Percentiles rank a stretch among this genome's conserved stretches.
These are phyloP conservation scores for Forsythia viridissima DNA, from an alignment of 257 asterid species.

Conservation along the genomic window DNA sequence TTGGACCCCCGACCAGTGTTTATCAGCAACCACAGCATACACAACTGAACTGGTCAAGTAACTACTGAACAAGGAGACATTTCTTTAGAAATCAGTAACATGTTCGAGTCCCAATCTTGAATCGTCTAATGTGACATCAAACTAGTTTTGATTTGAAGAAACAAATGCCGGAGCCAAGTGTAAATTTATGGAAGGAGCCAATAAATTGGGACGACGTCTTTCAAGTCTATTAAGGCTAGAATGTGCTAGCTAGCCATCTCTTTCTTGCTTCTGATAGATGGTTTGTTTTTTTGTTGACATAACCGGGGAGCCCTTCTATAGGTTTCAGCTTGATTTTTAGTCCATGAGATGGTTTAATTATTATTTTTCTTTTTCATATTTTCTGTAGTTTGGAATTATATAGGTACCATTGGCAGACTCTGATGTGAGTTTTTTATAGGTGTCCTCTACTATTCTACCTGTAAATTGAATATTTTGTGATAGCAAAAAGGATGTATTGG, in stretches of 20 bases:
- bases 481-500: constrained; percentile 42
- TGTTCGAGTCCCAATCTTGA: constrained; percentile 26
- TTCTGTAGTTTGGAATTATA: constrained; percentile 36
- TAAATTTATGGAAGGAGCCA: constrained; percentile 47
- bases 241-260: constrained; percentile 28
- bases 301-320: constrained; percentile 31
- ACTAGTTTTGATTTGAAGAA: constrained; percentile 34
- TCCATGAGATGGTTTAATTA: constrained; percentile 26
- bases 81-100: constrained; percentile 29
- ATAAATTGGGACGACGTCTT: constrained; percentile 39
- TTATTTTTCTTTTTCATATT: constrained; percentile 33
- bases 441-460: constrained; percentile 34
- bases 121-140: constrained; percentile 31
- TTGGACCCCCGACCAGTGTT: constrained; percentile 55
- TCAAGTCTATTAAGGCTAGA: constrained; percentile 44
- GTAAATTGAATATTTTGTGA: constrained; percentile 56
- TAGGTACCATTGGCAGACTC: constrained; percentile 39
- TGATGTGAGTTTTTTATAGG: constrained; percentile 31
- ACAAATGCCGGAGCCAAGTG: constrained; percentile 39
- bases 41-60: constrained; percentile 85
- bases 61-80: constrained; percentile 44
- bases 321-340: constrained; percentile 36
- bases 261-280: constrained; percentile 38
- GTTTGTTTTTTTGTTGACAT: constrained; percentile 30
- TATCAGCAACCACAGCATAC: constrained; percentile 92